Base-by-base conservation (phyloP, 805 yeast genomes). In the Brettanomyces custersianus region DNA sequence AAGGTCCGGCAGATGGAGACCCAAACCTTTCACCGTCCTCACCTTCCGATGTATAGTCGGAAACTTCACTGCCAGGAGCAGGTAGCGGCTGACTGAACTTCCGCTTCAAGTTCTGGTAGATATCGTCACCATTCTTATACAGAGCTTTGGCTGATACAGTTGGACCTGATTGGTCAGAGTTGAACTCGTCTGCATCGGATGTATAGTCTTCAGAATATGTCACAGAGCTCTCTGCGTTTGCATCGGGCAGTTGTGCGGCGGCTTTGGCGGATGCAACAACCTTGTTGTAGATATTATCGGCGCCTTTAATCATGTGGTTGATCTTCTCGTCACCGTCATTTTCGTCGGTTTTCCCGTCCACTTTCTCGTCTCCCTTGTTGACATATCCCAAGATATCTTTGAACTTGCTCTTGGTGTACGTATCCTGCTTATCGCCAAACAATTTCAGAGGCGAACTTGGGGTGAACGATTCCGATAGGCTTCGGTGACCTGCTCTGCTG, bases 391-490 rank as follows among this genome's bases (percentile, higher is more conserved):
- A 34, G 36, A 57, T 46, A 26, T 49, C 48, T 8, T 50, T 47
- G 28, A 57, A 47, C 36, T 39, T 45, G 31, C 43, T 49, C 10
- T 50, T 51, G 1, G 62, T 57, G 32, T 51, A 57, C 1, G 60
- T 57, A 32, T 54, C 56, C 36, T 47, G 58, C 16, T 43, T 41
- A 23, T 35, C 41, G 10, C 52, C 56, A 41, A 57, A 56, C 11
- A 57, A 36, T 33, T 55, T 56, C 20, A 57, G 35, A 2, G 60
- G 61, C 4, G 60, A 55, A 15, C 46, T 44, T 3, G 59, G 55
- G 8, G 45, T 37, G 8, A 50, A 42, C 9, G 56, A 47, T 22
- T 47, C 51, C n/a, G 43, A 38, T 16, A 31, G 19, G n/a, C 19
- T 12, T n/a, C 33, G 19, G 19, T 31, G 23, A 12, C 12, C 12